Base-by-base conservation (phyloP, 352 stramenopile genomes). In the Stramenopiles sp. region DNA sequence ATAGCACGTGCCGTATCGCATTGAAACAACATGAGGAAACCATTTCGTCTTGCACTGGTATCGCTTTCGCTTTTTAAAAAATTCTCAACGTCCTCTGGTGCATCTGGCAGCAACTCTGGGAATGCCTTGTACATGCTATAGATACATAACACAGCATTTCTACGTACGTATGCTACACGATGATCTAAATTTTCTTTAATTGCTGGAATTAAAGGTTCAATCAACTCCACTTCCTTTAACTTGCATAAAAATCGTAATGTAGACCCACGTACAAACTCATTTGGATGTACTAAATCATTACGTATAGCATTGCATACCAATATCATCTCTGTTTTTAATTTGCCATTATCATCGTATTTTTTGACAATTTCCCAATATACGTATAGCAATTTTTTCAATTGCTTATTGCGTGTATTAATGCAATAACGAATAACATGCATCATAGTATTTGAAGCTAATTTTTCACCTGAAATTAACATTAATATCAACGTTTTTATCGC, bases 241-340 rank as follows among this genome's bases (percentile, higher is more conserved):
- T 98, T 99, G 86, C 96, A 99, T 32, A 99, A 86, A 82, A 99
- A 99, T 30, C 96, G 90, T 74, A 99, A 88, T 90, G 98, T 99
- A 80, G 89, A 98, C 80, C 96, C 97, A 73, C 96, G 94, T 73
- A 99, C 97, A 85, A 96, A 99, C 87, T 99, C 96, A 84, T 99
- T 99, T 65, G 97, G 94, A 86, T 99, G 95, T 83, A 98, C 99
- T 63, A 99, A 84, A 86, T 99, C 96, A 84, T 99, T 99, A 81
- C 98, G 90, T 63, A 99, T 87, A 6, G 96, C 95, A 82, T 99
- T 99, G 85, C 96, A 99, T 6, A 99, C 90, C 79, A 85, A 33
- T 31, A 82, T 65, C 23, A 79, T 31, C 4, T 30, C 27, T 1
- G 38, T 53, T 13, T 53, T 53, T 13, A 53, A 13, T 13, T 53